Base-by-base conservation (phyloP, 768 basidiomycete genomes). In the Strobilomyces confusus region DNA sequence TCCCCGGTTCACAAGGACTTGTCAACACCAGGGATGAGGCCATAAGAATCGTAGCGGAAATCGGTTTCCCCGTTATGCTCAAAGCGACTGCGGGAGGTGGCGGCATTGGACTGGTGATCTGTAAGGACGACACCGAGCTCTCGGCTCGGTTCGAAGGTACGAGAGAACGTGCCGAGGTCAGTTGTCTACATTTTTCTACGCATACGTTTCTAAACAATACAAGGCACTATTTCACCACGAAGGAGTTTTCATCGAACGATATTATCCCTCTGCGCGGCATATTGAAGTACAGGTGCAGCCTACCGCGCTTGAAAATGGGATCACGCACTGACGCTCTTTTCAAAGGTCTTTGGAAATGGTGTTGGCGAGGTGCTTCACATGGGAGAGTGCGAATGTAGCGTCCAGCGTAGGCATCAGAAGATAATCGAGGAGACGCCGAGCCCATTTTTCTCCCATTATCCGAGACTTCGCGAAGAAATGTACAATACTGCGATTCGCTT, bases 21-120 rank as follows among this genome's bases (percentile, higher is more conserved):
- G 64, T 83, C 1, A 36, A 32, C 2, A 70, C 71, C 9, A 64
- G 66, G 0, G 73, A 73, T 8, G 78, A 78, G 1, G 81, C 79
- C 0, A 45, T 75, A 9, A 52, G 58, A 15, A 62, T 74, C 2
- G 80, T 80, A 12, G 57, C 53, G 9, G 52, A 56, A 5, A 70
- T 83, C 22, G 82, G 82, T 0, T 85, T 73, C 57, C 86, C 86
- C 0, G 73, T 88, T 5, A 80, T 86, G 64, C 63, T 87, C 57
- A 87, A 86, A 64, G 80, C 84, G 1, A 84, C 82, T 1, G 82
- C 81, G 0, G 86, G 84, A 3, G 86, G 86, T 1, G 85, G 86
- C 3, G 86, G 86, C 0, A 81, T 84, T 78, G 85, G 84, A 4
- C 76, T 87, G 60, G 73, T 76, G 8, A 72, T 86, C 26, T 86